These are phyloP conservation scores for Annona squamosa DNA, from an alignment of 164 flowering plant species.

Conservation along the genomic window DNA sequence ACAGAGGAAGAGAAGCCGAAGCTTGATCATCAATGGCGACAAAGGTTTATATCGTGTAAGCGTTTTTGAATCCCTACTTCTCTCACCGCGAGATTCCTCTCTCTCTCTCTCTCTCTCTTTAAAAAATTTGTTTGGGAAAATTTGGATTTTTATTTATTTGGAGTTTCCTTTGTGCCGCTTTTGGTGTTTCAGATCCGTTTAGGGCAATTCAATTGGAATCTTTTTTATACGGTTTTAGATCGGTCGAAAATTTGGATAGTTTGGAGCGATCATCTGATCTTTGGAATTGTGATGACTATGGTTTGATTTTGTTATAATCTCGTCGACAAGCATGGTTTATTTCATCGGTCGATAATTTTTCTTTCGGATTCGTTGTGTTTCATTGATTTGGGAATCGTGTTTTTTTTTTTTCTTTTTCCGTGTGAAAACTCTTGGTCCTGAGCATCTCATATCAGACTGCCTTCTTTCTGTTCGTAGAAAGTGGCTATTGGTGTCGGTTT, in stretches of 20 bases:
- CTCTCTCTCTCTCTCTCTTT: constrained; percentile 2
- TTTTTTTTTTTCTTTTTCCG: neutral
- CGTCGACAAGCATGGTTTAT: neutral
- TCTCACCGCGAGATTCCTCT: neutral
- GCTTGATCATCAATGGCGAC: constrained; percentile 8
- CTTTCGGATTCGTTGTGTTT: neutral
- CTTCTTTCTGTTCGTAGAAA: neutral
- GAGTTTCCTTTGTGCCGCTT: neutral
- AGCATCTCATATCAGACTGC: neutral
- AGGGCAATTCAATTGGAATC: neutral
- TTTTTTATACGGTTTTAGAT: neutral
- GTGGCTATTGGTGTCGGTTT: neutral
- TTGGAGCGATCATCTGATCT: neutral
- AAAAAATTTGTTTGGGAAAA: no score
- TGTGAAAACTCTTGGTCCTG: neutral
- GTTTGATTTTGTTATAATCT: neutral
- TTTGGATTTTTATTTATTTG: neutral
- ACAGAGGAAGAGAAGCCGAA: neutral
- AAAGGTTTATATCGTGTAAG: constrained; percentile 15
- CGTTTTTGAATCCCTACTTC: neutral
- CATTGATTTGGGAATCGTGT: neutral
- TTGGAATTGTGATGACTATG: neutral
- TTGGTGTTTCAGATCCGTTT: neutral
- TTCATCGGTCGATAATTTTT: neutral
- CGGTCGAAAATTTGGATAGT: neutral